These are phyloP conservation scores for Lepidium sativum DNA, from an alignment of 345 rosid species.

Conservation along the genomic window DNA sequence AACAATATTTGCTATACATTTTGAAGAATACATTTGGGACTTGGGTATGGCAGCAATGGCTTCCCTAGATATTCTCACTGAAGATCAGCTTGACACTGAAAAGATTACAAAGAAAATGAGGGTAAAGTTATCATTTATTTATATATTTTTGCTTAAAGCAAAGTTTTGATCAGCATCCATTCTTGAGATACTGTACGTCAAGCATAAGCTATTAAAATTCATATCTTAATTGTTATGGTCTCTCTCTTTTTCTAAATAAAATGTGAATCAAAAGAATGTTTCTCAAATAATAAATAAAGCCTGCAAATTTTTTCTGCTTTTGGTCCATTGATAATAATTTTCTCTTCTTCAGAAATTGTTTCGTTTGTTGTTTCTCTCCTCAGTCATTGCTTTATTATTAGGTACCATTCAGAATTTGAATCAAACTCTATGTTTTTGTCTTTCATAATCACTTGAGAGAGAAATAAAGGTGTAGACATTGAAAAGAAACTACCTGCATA, in stretches of 20 bases:
- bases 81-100: conserved; percentile 41
- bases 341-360: conserved; percentile 32
- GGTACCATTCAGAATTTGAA: conserved; percentile 30
- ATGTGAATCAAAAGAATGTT: conserved; percentile 40
- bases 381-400: conserved; percentile 34
- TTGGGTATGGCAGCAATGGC: conserved; percentile 86
- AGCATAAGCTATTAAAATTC: neutral
- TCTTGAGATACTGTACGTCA: neutral
- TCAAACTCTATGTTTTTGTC: conserved; percentile 19
- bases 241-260: neutral
- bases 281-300: conserved; percentile 25
- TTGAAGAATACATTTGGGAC: conserved; percentile 91
- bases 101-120: conserved; percentile 62
- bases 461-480: neutral
- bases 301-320: conserved; percentile 40
- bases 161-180: neutral
- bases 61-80: conserved; percentile 46
- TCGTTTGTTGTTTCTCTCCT: conserved; percentile 11
- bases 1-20: conserved; percentile 74
- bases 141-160: neutral
- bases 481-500: too few species aligned
- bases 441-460: neutral
- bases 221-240: neutral
- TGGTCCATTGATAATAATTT: conserved; percentile 63
- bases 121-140: conserved; percentile 31